Base-by-base conservation (phyloP, 2,329 filamentous ascomycete genomes). In the Cladophialophora psammophila region DNA sequence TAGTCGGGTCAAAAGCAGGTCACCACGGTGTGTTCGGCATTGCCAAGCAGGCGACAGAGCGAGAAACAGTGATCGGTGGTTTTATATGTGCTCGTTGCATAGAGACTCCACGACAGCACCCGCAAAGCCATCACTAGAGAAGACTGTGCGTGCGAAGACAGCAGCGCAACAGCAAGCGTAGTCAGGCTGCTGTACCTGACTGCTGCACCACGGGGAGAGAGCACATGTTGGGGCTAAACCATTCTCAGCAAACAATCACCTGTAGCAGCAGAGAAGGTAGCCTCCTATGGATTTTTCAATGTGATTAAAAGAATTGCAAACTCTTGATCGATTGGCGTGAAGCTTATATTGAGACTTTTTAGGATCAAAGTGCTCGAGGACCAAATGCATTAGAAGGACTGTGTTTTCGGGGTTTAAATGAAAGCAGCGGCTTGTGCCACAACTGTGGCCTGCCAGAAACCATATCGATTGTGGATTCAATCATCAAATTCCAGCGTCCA, bases 401-500 rank as follows among this genome's bases (percentile, higher is more conserved):
- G 26, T 26, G 26, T 26, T 26, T 26, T 26, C 2, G 26, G 3
- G 26, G 26, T 26, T 26, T 26, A 26, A 26, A 26, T 2, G 26
- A 26, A 26, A 26, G 26, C 26, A 26, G 26, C 26, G 26, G 26
- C 26, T 26, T 26, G 26, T 26, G 2, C 26, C 26, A 26, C 2
- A 26, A 26, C 26, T 26, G 26, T 26, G 26, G 26, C 26, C 26
- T 26, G 2, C 26, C 26, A 26, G 2, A 26, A 26, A 26, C 26
- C 26, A 2, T 26, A 26, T 26, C 3, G 26, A 8, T 26, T 12
- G 18, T 10, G 18, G 9, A 20, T 26, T 50, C 45, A 50, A 50
- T 12, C 45, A 12, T 10, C 7, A 10, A 50, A 4, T 50, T 50
- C 45, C 45, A 50, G 45, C 18, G 45, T 50, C 84, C 85, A 86